Evolutionary conservation across 73 alveolate species (phyloP), one percentile per base, ranked within the genome.

Genomic region (Breviolum minutum): DNA sequence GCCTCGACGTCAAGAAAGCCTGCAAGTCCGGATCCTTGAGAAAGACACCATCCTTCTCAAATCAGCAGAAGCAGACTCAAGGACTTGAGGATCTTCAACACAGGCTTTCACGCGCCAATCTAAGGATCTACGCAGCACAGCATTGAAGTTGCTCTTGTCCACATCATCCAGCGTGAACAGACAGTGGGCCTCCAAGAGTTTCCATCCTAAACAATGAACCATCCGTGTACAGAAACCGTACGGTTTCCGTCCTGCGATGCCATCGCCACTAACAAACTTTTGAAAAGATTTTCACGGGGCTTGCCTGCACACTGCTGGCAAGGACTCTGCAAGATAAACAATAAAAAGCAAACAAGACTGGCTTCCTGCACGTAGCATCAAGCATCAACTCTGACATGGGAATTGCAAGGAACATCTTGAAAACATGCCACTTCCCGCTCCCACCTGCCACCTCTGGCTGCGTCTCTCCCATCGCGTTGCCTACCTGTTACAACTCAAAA

Each of bases 211-310:
- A 32, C 80, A 30, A 14, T 71, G 95, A 24, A 27, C 27, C 95
- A 88, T 88, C 7, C 84, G 22, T 20, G 95, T 68, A 3, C 63
- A 16, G 69, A 88, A 88, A 10, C 95, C 95, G 19, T 88, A 82
- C 30, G 91, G 91, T 73, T 82, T 82, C 76, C 91, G 32, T 32
- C 91, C 91, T 13, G 91, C 91, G 7, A 82, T 82, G 71, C 91
- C 91, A 82, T 82, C 91, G 11, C 76, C 91, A 60, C 76, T 60
- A 4, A 74, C 91, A 20, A 82, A 82, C 64, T 82, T 82, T 82
- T 82, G 91, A 60, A 82, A 40, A 82, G 91, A 24, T 82, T 74
- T 82, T 82, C 91, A 6, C 91, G 91, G 10, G 54, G 64, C 74
- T 82, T 82, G 10, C 91, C 87, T 79, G 68, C 2, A 64, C 66